These are phyloP conservation scores for Aureobasidium sp. DNA, from an alignment of 2,329 filamentous ascomycete genomes.

Conservation along the genomic window DNA sequence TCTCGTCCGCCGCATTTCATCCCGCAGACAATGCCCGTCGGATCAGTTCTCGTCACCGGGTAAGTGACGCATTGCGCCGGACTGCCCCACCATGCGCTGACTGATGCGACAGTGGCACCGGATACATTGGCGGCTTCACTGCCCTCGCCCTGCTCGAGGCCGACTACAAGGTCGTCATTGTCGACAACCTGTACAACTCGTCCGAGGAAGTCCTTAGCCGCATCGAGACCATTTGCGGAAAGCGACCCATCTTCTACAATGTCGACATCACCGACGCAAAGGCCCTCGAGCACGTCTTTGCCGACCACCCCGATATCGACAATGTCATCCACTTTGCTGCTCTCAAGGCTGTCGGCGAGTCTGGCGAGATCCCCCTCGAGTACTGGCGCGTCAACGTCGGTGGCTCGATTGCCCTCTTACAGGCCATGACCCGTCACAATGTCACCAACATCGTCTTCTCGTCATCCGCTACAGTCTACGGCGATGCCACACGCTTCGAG, in stretches of 20 bases:
- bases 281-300: conserved; percentile 77
- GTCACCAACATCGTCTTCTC: conserved; percentile 98
- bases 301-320: conserved; percentile 85
- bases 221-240: conserved; percentile 87
- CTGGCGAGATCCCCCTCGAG: conserved; percentile 83
- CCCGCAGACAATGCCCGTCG: conserved; percentile 56
- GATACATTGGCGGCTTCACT: conserved; percentile 99
- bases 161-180: conserved; percentile 92
- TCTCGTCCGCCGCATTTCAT: not conserved
- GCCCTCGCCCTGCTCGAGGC: conserved; percentile 83
- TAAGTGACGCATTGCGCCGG: conserved; percentile 40
- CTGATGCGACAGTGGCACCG: conserved; percentile 64
- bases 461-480: conserved; percentile 95
- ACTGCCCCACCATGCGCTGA: conserved; percentile 14
- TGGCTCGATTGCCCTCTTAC: conserved; percentile 79
- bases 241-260: conserved; percentile 76
- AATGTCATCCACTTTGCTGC: conserved; percentile 98
- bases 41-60: conserved; percentile 89
- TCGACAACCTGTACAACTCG: conserved; percentile 96
- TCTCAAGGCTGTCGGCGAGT: conserved; percentile 96
- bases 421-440: conserved; percentile 79
- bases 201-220: conserved; percentile 85
- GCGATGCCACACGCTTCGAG: conserved; percentile 88
- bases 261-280: conserved; percentile 81
- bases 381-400: conserved; percentile 97